Evolutionary conservation across 2,329 filamentous ascomycete species (phyloP), one percentile per base, ranked within the genome.

Genomic region (Colletotrichum brevisporum): DNA sequence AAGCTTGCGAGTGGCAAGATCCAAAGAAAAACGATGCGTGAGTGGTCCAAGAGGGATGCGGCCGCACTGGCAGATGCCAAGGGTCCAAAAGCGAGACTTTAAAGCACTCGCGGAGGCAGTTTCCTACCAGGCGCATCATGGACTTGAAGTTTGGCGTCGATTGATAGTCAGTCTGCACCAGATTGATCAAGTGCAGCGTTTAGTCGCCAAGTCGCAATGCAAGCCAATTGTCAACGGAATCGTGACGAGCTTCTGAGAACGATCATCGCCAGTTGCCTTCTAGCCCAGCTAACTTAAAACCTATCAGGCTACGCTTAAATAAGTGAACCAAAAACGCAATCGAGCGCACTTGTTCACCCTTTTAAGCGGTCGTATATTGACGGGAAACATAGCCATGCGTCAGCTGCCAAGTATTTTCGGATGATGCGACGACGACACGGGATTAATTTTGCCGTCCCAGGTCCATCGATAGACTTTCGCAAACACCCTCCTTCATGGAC

Each of bases 1-100:
- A 89, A 88, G 75, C 77, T 88, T 53, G 83, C 85, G 13, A 86
- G 84, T 68, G 88, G 88, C 9, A 90, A 90, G 81, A 89, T 90
- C 58, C 81, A 86, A 75, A 80, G 87, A 56, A 88, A 88, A 72
- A 75, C 84, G 6, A 79, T 90, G 79, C 83, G 84, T 72, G 85
- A 88, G 51, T 89, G 86, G 86, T 83, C 87, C 6, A 88, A 86
- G 78, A 79, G 79, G 67, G 88, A 89, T 76, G 84, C 83, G 0
- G 72, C 65, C 9, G 75, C 74, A 54, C 69, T 81, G 26, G 52
- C 71, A 63, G 73, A 74, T 67, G 43, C 36, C 15, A 36, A 55
- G 18, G 24, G 43, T 41, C 18, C 59, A 18, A 67, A 63, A 27
- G 58, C 69, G 18, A 69, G 58, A 21, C 43, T 73, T 47, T 73